phyloP scores from a whole-genome alignment of 257 asterid species.

The Przewalskia tangutica region DNA sequence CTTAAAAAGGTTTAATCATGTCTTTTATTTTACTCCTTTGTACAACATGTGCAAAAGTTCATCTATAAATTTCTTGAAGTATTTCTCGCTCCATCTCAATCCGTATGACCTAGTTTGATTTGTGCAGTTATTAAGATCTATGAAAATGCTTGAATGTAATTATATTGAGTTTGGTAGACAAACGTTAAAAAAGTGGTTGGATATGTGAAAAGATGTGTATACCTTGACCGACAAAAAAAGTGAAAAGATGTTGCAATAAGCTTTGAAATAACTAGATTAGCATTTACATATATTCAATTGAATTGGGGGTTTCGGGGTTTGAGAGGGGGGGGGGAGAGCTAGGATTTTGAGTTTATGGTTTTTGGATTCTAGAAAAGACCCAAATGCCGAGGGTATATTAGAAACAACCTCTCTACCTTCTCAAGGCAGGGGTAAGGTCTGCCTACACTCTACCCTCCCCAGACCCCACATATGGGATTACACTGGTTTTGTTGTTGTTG shows the following conservation, averaged over 20 bases:
- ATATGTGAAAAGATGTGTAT: not conserved
- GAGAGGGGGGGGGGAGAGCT: too few species aligned
- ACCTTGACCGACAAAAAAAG: not conserved
- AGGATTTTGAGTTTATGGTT: too few species aligned
- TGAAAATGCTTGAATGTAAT: not conserved
- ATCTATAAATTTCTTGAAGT: not conserved
- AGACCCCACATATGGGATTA: too few species aligned
- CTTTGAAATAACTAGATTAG: not conserved
- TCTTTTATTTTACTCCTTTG: not conserved
- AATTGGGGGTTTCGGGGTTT: too few species aligned
- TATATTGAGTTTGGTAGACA: not conserved
- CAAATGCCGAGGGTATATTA: too few species aligned
- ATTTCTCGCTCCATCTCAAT: not conserved
- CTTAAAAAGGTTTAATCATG: not conserved
- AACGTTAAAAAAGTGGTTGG: not conserved
- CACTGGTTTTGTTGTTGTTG: too few species aligned
- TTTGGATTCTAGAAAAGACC: too few species aligned
- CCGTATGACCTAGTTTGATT: not conserved
- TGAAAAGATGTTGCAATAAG: not conserved
- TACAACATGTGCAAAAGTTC: not conserved
- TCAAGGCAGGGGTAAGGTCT: too few species aligned
- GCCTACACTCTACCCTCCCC: too few species aligned
- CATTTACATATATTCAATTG: not conserved
- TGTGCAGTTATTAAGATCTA: not conserved
- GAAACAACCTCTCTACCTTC: too few species aligned